A percentile compares a stretch with the other conserved stretches of the same genome.
These are phyloP conservation scores for Aureobasidium sp. DNA, from an alignment of 2,329 filamentous ascomycete genomes.

Conservation along the genomic window DNA sequence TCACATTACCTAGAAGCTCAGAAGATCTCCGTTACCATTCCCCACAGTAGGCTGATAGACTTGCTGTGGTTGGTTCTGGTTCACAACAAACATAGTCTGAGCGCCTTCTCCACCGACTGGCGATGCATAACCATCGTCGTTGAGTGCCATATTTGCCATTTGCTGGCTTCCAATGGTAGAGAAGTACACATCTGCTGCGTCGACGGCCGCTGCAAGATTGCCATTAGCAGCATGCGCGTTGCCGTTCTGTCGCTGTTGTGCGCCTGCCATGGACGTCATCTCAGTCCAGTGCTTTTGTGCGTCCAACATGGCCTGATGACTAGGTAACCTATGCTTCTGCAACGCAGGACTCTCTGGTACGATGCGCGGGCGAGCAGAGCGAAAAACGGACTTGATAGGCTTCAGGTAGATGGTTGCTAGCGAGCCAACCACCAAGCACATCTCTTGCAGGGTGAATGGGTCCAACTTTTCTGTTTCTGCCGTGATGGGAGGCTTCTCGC, in stretches of 20 bases:
- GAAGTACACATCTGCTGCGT: conserved; percentile 86
- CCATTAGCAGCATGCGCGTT: conserved; percentile 22
- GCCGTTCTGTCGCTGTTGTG: conserved; percentile 22
- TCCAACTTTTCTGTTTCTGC: conserved; percentile 94
- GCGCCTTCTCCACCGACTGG: conserved; percentile 25
- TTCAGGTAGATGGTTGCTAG: conserved; percentile 96
- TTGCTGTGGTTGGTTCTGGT: conserved; percentile 71
- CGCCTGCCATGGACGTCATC: conserved; percentile 10
- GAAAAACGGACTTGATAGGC: conserved; percentile 94
- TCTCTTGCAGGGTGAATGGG: conserved; percentile 83
- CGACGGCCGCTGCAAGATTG: conserved; percentile 64
- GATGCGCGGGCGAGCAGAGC: conserved; percentile 71
- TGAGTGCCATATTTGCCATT: conserved; percentile 65
- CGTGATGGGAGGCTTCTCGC: conserved; percentile 91
- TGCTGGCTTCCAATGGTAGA: conserved; percentile 66
- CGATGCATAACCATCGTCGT: conserved; percentile 38
- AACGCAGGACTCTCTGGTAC: conserved; percentile 79
- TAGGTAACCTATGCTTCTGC: conserved; percentile 62
- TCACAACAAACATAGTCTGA: conserved; percentile 60
- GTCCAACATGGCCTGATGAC: conserved; percentile 43
- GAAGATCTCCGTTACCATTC: conserved; percentile 30
- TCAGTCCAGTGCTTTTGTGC: conserved; percentile 20
- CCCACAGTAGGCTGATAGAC: conserved; percentile 65
- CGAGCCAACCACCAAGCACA: conserved; percentile 94
- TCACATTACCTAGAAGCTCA: conserved; percentile 26